Percentiles rank a stretch among this genome's conserved stretches.
phyloP scores from a whole-genome alignment of 1,284 basidiomycete species.

The Rhodofomes roseus region DNA sequence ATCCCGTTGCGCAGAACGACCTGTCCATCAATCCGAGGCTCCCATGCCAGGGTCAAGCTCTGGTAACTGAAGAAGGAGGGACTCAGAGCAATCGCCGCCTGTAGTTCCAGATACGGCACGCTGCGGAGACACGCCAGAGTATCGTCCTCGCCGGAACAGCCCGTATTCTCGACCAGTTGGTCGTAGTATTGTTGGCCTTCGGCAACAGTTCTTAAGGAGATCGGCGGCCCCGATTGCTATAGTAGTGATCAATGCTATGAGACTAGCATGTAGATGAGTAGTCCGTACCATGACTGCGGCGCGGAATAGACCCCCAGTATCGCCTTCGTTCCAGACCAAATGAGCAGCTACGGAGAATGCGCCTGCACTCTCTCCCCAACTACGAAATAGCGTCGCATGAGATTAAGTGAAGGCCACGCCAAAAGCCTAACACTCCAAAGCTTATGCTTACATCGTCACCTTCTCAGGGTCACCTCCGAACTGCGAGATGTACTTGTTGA shows the following conservation, averaged over 20 bases:
- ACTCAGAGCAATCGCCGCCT: slow-evolving; percentile 1
- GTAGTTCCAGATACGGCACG: slow-evolving; percentile 32
- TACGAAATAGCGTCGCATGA: slow-evolving; percentile 3
- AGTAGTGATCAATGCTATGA: background rate
- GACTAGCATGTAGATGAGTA: background rate
- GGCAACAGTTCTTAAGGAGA: slow-evolving; percentile 21
- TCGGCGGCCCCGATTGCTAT: slow-evolving; percentile 27
- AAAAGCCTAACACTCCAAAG: background rate
- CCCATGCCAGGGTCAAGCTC: slow-evolving; percentile 25
- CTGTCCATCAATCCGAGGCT: slow-evolving; percentile 32
- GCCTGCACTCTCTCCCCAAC: slow-evolving; percentile 38
- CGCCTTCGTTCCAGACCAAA: slow-evolving; percentile 22
- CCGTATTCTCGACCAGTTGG: slow-evolving; percentile 38
- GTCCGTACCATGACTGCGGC: slow-evolving; percentile 22
- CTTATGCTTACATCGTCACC: slow-evolving; percentile 47
- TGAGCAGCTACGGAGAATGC: slow-evolving; percentile 28
- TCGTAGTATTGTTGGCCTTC: slow-evolving; percentile 36
- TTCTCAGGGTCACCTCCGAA: slow-evolving; percentile 63
- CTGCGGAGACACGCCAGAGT: slow-evolving; percentile 47
- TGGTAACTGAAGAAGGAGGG: slow-evolving; percentile 5
- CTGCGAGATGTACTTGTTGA: slow-evolving; percentile 56
- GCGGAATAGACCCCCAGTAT: slow-evolving; percentile 24
- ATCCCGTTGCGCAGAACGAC: slow-evolving; percentile 15
- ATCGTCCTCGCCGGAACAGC: slow-evolving; percentile 39
- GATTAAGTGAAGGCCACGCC: background rate